Percentiles rank a stretch among this genome's conserved stretches.
Evolutionary conservation across 768 basidiomycete genomes (phyloP).

Genomic region (Gautieria morchelliformis): DNA sequence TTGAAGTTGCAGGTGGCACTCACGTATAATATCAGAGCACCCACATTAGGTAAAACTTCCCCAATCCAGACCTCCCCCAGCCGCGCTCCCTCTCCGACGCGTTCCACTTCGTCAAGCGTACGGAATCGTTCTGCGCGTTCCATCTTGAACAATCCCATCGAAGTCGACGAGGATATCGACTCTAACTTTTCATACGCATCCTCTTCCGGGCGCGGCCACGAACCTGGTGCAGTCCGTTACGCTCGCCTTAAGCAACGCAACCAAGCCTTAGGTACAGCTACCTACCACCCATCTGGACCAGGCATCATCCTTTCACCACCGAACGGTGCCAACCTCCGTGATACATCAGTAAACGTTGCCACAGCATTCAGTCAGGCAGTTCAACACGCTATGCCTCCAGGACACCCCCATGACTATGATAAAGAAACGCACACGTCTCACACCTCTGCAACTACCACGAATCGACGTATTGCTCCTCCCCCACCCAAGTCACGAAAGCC

Average conservation of each 20-base stretch:
- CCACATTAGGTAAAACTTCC: conserved; percentile 2
- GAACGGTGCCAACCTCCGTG: conserved; percentile 64
- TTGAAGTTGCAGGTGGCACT: conserved; percentile 48
- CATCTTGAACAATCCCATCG: conserved; percentile 26
- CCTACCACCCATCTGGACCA: conserved; percentile 16
- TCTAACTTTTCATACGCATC: conserved; percentile 3
- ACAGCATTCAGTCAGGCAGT: conserved; percentile 72
- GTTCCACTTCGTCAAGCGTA: conserved; percentile 24
- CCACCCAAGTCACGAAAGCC: conserved; percentile 24
- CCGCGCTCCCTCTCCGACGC: conserved; percentile 9
- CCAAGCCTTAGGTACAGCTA: conserved; percentile 19
- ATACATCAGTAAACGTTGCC: conserved; percentile 82
- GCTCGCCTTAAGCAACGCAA: conserved; percentile 38
- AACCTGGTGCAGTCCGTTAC: conserved; percentile 35
- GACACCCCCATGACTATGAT: not conserved
- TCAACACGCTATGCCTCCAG: conserved; percentile 14
- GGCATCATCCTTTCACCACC: conserved; percentile 29
- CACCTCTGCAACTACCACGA: conserved; percentile 20
- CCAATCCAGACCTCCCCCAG: conserved; percentile 6
- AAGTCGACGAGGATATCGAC: conserved; percentile 34
- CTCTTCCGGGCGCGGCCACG: conserved; percentile 1
- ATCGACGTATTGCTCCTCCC: conserved; percentile 55
- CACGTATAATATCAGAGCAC: conserved; percentile 40
- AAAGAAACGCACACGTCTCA: conserved; percentile 10
- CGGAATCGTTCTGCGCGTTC: conserved; percentile 23